Base-by-base conservation (phyloP, 106 monocot genomes). In the Apostasia shenzhenica region DNA sequence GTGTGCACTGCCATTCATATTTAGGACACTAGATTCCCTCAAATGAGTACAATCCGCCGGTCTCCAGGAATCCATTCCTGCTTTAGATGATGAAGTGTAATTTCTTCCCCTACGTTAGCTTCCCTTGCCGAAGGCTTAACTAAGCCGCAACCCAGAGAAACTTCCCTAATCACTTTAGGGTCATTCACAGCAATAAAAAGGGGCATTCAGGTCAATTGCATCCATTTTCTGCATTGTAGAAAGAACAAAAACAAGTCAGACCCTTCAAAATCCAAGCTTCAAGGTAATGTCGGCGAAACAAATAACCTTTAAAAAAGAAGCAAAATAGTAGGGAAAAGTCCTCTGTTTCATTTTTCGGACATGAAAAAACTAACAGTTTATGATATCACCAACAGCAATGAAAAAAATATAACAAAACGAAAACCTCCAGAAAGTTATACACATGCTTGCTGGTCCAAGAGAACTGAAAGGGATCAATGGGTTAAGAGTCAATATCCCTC, bases 61-160 rank as follows among this genome's bases (percentile, higher is more conserved):
- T 56, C 26, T 56, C 55, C 14, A 56, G 13, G 55, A 26, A 0
- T 5, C 14, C 55, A 56, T 56, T 56, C 55, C 14, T 14, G 6
- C 1, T 13, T 56, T 26, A 14, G 55, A 1, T 55, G 14, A n/a
- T 55, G 55, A 55, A 55, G 7, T 14, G 5, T 55, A 14, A 55
- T 55, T 26, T 1, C 55, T 55, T 55, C 55, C 55, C 3, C 7
- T 1, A 55, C 13, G 26, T 55, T 26, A 55, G 13, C 55, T 55
- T 55, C 55, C n/a, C n/a, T 55, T 55, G 55, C 55, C 55, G 55
- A 55, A 55, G 55, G n/a, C 55, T 55, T 26, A 55, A 55, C 55
- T 55, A 26, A 56, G 26, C 26, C 14, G 9, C 9, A 8, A 41
- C 40, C 59, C 0, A 8, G 2, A 59, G 40, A 59, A 59, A 37